Evolutionary conservation across 768 basidiomycete species (phyloP).

Genomic region (Lactarius quietus): DNA sequence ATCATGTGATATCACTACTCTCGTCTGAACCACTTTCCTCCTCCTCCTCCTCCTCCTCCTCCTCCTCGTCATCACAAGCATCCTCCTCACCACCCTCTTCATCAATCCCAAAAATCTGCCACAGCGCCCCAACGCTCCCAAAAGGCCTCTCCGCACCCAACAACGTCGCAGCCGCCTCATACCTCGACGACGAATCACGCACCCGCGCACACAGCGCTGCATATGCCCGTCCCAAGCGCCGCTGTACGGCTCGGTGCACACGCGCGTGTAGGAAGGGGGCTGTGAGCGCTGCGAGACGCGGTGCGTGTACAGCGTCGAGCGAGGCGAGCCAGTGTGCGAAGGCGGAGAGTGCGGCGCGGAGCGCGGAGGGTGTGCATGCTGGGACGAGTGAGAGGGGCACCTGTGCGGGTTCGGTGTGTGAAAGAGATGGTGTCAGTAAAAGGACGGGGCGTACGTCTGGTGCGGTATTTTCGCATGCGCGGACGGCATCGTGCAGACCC

Average conservation of each 20-base stretch:
- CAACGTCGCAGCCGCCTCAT: slow-evolving; percentile 87
- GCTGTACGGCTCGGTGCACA: slow-evolving; percentile 76
- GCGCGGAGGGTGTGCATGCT: too few relatives aligned
- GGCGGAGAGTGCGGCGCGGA: too few relatives aligned
- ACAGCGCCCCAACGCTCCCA: slow-evolving; percentile 67
- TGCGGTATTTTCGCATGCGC: slow-evolving; percentile 40
- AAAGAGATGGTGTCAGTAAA: too few relatives aligned
- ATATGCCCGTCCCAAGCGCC: slow-evolving; percentile 67
- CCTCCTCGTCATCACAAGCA: too few relatives aligned
- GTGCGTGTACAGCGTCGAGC: slow-evolving; percentile 74
- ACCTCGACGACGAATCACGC: slow-evolving; percentile 68
- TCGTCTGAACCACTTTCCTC: too few relatives aligned
- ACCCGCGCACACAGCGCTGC: slow-evolving; percentile 72
- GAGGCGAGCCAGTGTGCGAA: slow-evolving; percentile 84
- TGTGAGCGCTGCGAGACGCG: slow-evolving; percentile 71
- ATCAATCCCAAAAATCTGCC: slow-evolving; percentile 76
- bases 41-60: slow-evolving; percentile 8
- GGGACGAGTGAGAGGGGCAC: too few relatives aligned
- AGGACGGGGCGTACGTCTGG: slow-evolving; percentile 45
- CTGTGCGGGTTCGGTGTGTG: too few relatives aligned
- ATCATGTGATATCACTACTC: too few relatives aligned
- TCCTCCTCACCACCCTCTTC: too few relatives aligned
- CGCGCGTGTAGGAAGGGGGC: slow-evolving; percentile 59
- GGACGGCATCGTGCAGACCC: too few relatives aligned
- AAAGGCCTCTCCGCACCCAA: slow-evolving; percentile 82